Evolutionary conservation across 371 early-diverging fungal genomes (phyloP).

Genomic region (Mucor saturninus): DNA sequence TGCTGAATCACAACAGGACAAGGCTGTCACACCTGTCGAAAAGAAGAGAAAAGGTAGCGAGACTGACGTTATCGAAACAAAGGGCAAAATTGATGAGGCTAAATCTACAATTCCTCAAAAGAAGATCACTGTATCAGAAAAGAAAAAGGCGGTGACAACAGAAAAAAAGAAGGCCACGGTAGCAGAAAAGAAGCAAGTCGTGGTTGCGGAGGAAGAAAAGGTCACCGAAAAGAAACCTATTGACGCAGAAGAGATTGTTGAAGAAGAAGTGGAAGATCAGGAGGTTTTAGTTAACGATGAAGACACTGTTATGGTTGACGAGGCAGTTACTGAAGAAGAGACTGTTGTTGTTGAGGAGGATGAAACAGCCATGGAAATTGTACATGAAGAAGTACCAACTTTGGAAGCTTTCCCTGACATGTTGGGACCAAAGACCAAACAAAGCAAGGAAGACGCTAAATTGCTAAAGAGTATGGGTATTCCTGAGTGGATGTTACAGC

Average conservation of each 20-base stretch:
- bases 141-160: background rate
- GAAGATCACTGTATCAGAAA: slow-evolving; percentile 1
- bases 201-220: background rate
- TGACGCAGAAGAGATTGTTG: slow-evolving; percentile 2
- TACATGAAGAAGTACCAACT: slow-evolving; percentile 24
- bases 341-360: slow-evolving; percentile 2
- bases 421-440: slow-evolving; percentile 28
- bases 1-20: background rate
- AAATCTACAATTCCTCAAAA: background rate
- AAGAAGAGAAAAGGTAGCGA: slow-evolving; percentile 3
- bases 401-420: slow-evolving; percentile 54
- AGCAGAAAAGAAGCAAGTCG: too few species aligned
- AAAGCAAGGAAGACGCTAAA: slow-evolving; percentile 43
- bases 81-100: background rate
- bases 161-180: background rate
- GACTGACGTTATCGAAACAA: background rate
- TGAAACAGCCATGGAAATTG: slow-evolving; percentile 1
- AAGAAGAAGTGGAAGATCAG: slow-evolving; percentile 1
- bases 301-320: background rate
- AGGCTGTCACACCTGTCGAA: background rate
- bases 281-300: slow-evolving; percentile 3
- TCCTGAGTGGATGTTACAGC: slow-evolving; percentile 86
- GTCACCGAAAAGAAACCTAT: background rate
- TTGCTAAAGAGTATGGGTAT: slow-evolving; percentile 68
- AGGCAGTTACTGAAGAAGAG: slow-evolving; percentile 13